Evolutionary conservation across 257 asterid genomes (phyloP), one percentile per base, ranked within the genome.

Genomic region (Nicotiana tabacum): DNA sequence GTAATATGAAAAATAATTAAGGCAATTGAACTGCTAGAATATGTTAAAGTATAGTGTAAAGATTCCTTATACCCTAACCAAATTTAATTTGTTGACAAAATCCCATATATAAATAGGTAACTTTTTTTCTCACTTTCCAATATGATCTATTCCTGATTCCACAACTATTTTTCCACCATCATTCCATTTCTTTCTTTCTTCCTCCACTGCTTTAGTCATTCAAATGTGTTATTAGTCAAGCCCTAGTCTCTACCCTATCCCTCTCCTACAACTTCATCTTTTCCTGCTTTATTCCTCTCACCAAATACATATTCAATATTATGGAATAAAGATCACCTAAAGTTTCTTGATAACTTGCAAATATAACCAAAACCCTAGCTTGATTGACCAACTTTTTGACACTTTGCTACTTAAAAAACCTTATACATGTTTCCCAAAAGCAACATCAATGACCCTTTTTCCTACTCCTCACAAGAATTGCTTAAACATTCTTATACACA

Each of bases 381-480:
- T 48, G 43, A 74, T 48, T 74, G 43, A 57, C 62, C 76, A 24
- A 74, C 80, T 48, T 48, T 27, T 74, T 58, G 43, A 74, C 62
- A 74, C 48, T 48, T 64, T 13, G 17, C 15, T 6, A 21, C 43
- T 46, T 27, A 74, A 60, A 48, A 48, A 33, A 2, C 46, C 68
- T 2, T 62, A 82, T 32, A 24, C 30, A 88, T 90, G 93, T 88
- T 83, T 77, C 82, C 95, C 53, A 66, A 62, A 66, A 81, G 46
- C 82, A 91, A 86, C 84, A 83, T 58, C 69, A 53, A 83, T n/a
- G 76, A 68, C 88, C 85, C 87, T 66, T 85, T 85, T 70, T 2
- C 68, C 79, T 68, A 9, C 72, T 53, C 27, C 24, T 9, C 61
- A 13, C 69, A 87, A 37, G 74, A 83, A 55, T 80, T 84, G 35